Evolutionary conservation across 1,284 basidiomycete genomes (phyloP), one percentile per base, ranked within the genome.

Genomic region (Phlebopus sp.): DNA sequence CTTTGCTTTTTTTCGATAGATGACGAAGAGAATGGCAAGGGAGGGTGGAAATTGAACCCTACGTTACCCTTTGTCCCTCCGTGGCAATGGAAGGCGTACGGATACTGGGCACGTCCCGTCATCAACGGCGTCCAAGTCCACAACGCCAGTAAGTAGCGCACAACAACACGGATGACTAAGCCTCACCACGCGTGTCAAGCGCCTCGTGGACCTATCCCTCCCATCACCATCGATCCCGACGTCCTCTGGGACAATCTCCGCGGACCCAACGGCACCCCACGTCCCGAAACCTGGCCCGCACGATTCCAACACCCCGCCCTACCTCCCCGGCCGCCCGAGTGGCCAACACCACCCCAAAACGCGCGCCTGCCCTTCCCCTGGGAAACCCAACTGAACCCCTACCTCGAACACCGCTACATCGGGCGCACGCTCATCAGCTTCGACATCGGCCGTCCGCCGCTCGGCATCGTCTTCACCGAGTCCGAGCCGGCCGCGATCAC

Each of bases 381-480:
- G 59, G 70, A 76, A 53, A 68, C 75, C 36, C 72, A 76, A 45
- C 69, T 83, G 29, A 81, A 82, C 55, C 79, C 79, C 0, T 72
- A 77, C 53, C 73, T 82, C 37, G 62, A 67, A 48, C 79, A 79
- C 55, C 59, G 62, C 15, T 59, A 62, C 11, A 65, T 66, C 38
- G 79, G 79, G 2, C 64, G 59, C 4, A 66, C 77, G 2, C 69
- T 74, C 0, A 55, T 83, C 4, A 62, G 66, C 42, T 81, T 78
- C 71, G 74, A 79, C 57, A 61, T 83, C 44, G 63, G 67, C 3
- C 54, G 55, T 15, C 55, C 60, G 31, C 39, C 39, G 10, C 50
- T 51, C 9, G 30, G 53, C 2, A 44, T 62, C 47, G 43, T 64
- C 35, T 64, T 62, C 44, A 64, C 66, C 8, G 59, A 64, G 13